These are phyloP conservation scores for Paraphoma sp. DNA, from an alignment of 2,329 filamentous ascomycete genomes.

Conservation along the genomic window DNA sequence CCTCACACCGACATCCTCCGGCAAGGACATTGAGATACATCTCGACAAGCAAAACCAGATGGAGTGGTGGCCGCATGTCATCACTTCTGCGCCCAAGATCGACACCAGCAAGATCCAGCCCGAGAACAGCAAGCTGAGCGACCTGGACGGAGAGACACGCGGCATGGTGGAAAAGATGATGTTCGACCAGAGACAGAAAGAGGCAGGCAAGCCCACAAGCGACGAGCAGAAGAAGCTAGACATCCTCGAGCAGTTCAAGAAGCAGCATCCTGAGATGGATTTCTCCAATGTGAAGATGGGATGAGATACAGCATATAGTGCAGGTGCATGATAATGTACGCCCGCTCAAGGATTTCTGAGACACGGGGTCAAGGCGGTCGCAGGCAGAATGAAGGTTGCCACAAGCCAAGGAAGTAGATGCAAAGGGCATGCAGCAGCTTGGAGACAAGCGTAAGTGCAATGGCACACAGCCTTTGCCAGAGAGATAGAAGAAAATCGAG, in stretches of 20 bases:
- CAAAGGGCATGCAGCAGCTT: too few species aligned
- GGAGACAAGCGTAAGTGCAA: too few species aligned
- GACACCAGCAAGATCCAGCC: constrained; percentile 95
- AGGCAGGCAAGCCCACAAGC: constrained; percentile 83
- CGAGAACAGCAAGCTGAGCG: constrained; percentile 88
- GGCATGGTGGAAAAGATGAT: constrained; percentile 99
- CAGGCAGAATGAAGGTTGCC: too few species aligned
- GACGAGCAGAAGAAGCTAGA: constrained; percentile 97
- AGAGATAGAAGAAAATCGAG: too few species aligned
- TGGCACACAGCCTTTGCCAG: too few species aligned
- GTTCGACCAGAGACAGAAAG: constrained; percentile 98
- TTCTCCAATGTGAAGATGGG: constrained; percentile 70
- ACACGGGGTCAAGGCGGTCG: too few species aligned
- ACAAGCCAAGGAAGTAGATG: too few species aligned
- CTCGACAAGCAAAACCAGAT: constrained; percentile 96
- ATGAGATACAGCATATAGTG: constrained; percentile 18
- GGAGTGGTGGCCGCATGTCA: constrained; percentile 97
- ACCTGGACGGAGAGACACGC: constrained; percentile 92
- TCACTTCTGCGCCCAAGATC: constrained; percentile 86
- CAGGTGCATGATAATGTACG: too few species aligned
- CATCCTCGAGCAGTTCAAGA: constrained; percentile 88
- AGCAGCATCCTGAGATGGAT: constrained; percentile 76
- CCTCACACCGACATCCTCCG: constrained; percentile 69
- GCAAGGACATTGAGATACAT: constrained; percentile 83
- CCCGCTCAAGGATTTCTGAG: too few species aligned